Evolutionary conservation across 1,284 basidiomycete genomes (phyloP).

Genomic region (Sanghuangporus baumii): DNA sequence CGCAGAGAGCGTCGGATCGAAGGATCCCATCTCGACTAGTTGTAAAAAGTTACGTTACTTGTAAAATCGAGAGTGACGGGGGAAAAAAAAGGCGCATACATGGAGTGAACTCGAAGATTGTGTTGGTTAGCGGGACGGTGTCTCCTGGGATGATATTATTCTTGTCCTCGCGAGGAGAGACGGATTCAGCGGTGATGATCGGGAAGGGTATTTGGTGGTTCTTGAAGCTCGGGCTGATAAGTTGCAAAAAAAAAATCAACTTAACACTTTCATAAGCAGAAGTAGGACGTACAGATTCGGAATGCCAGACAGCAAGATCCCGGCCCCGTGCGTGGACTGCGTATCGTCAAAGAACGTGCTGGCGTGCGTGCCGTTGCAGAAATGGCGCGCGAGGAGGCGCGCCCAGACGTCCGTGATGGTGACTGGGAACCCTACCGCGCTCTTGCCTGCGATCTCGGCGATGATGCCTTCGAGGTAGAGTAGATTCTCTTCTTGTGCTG

Average conservation of each 20-base stretch:
- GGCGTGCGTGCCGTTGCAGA: conserved; percentile 32
- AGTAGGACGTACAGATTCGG: conserved; percentile 27
- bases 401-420: conserved; percentile 33
- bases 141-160: conserved; percentile 22
- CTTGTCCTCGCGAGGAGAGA: conserved; percentile 14
- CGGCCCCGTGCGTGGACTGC: conserved; percentile 30
- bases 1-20: conserved; percentile 39
- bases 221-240: conserved; percentile 28
- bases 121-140: conserved; percentile 31
- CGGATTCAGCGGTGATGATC: conserved; percentile 29
- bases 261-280: not conserved
- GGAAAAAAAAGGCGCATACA: conserved; percentile 32
- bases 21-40: conserved; percentile 39
- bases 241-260: not conserved
- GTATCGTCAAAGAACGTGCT: conserved; percentile 28
- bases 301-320: conserved; percentile 31
- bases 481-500: conserved; percentile 11
- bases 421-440: conserved; percentile 26
- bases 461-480: conserved; percentile 24
- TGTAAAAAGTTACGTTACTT: not conserved
- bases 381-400: conserved; percentile 33
- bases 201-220: conserved; percentile 34
- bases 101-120: conserved; percentile 39
- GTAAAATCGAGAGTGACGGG: not conserved
- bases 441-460: conserved; percentile 30